Conservation (phyloP, 805 yeast species). For the Yarrowia bubula region DNA sequence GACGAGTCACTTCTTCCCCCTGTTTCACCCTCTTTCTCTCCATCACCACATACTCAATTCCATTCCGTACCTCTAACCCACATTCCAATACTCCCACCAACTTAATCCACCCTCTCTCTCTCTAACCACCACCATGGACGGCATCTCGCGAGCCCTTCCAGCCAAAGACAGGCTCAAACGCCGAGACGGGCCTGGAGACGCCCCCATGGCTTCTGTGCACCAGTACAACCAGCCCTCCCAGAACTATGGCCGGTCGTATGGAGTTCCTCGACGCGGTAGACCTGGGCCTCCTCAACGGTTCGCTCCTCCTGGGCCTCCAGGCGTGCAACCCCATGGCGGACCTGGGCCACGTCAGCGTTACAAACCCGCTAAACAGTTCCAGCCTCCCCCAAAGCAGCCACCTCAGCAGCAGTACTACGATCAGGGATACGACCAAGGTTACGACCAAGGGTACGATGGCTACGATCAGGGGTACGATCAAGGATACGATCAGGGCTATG, state of each 20-base stretch:
- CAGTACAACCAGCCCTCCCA: conserved; percentile 18
- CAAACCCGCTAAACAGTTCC: conserved; percentile 11
- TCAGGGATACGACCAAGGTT: conserved; percentile 13
- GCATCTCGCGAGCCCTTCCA: conserved; percentile 19
- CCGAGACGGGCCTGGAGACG: conserved; percentile 19
- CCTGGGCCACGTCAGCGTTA: conserved; percentile 20
- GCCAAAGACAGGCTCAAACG: conserved; percentile 24
- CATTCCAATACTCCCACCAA: conserved; percentile 16
- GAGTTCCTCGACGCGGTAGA: conserved; percentile 21
- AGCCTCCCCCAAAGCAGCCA: background rate
- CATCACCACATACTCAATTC: background rate
- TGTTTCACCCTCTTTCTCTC: background rate
- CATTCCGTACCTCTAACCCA: background rate
- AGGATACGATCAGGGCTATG: background rate
- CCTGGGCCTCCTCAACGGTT: conserved; percentile 7
- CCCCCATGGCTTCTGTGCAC: conserved; percentile 14
- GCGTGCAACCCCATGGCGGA: background rate
- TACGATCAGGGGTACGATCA: conserved; percentile 1
- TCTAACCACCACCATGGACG: conserved; percentile 15
- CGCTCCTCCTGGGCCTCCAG: conserved; percentile 13
- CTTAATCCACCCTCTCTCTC: background rate
- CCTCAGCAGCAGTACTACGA: conserved; percentile 7
- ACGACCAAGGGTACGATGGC: conserved; percentile 7
- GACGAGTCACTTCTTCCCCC: background rate
- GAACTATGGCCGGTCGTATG: conserved; percentile 22